Conservation (phyloP, 192 early-diverging fungal genomes). For the Gigaspora rosea region DNA sequence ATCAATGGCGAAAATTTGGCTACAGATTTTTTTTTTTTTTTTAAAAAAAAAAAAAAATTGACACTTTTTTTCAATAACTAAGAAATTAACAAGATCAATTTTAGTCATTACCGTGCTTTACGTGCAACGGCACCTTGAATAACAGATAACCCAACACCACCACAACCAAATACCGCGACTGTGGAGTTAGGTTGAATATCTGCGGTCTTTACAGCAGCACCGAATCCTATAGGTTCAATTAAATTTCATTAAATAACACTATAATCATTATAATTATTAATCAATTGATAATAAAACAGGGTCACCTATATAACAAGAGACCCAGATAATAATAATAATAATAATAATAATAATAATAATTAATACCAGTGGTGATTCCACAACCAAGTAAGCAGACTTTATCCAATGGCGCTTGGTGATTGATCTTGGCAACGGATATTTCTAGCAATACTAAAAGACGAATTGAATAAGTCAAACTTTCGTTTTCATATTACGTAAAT, state of each 20-base stretch:
- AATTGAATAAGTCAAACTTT: background rate
- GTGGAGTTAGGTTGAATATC: slow-evolving; percentile 78
- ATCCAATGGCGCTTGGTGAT: slow-evolving; percentile 75
- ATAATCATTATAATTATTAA: too few species aligned
- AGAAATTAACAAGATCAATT: background rate
- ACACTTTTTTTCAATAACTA: too few species aligned
- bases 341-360: background rate
- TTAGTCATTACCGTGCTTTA: slow-evolving; percentile 41
- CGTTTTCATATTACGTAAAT: background rate
- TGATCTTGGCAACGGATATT: slow-evolving; percentile 90
- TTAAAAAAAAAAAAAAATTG: too few species aligned
- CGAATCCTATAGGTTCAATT: slow-evolving; percentile 53
- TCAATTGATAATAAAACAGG: background rate
- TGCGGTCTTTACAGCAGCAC: slow-evolving; percentile 91
- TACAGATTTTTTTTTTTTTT: background rate
- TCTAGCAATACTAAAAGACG: slow-evolving; percentile 68
- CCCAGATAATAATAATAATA: background rate
- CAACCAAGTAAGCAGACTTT: slow-evolving; percentile 93
- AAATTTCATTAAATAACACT: too few species aligned
- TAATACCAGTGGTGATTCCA: slow-evolving; percentile 86
- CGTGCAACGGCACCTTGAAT: slow-evolving; percentile 79
- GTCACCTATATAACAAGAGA: background rate
- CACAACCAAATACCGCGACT: slow-evolving; percentile 93
- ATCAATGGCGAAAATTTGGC: slow-evolving; percentile 89
- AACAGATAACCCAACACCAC: slow-evolving; percentile 90